Conservation (phyloP, 2,329 filamentous ascomycete genomes). For the Graphiopsis chlorocephala region DNA sequence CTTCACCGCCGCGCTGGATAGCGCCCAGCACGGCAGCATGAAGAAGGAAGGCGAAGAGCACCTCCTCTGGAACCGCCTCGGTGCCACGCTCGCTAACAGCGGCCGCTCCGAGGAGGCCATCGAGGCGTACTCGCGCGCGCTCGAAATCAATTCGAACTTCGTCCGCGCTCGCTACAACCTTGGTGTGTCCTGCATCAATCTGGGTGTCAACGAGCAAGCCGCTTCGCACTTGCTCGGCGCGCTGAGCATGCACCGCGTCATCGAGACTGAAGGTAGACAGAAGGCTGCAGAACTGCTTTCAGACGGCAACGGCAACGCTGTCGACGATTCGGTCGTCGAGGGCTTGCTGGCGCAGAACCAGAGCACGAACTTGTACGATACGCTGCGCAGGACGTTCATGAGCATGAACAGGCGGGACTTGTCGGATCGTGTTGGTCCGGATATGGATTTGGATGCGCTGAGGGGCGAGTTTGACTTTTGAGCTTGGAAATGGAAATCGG, state of each 20-base stretch:
- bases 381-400: constrained; percentile 86
- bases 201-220: constrained; percentile 89
- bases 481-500: neutral
- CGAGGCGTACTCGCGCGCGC: constrained; percentile 88
- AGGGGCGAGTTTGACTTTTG: constrained; percentile 86
- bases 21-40: constrained; percentile 75
- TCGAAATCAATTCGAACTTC: constrained; percentile 90
- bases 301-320: constrained; percentile 51
- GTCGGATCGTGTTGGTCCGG: constrained; percentile 79
- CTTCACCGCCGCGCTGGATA: constrained; percentile 87
- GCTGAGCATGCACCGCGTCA: constrained; percentile 90
- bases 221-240: constrained; percentile 90
- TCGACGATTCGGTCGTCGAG: constrained; percentile 72
- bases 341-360: constrained; percentile 91
- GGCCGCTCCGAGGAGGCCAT: constrained; percentile 94
- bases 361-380: constrained; percentile 95
- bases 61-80: constrained; percentile 94
- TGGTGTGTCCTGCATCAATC: constrained; percentile 95
- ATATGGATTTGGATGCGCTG: constrained; percentile 88
- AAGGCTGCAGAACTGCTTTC: constrained; percentile 77
- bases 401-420: constrained; percentile 91
- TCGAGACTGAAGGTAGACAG: constrained; percentile 79
- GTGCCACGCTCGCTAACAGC: constrained; percentile 91
- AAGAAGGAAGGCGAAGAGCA: constrained; percentile 87
- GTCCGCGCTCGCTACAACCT: constrained; percentile 96